phyloP scores from a whole-genome alignment of 352 stramenopile genomes.

The Phytopythium litorale region DNA sequence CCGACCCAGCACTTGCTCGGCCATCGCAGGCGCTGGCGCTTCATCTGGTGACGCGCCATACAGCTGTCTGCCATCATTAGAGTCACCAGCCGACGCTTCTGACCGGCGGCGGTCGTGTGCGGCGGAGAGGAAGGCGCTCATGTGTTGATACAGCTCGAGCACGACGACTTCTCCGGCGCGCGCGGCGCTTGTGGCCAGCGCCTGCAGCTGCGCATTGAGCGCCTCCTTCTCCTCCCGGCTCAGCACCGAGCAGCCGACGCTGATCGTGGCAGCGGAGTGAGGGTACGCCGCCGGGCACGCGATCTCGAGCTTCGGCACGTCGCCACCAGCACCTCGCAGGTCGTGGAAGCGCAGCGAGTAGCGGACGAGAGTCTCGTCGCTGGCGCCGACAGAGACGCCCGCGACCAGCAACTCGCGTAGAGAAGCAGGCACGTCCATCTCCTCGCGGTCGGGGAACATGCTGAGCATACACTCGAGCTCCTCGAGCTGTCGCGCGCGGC shows the following conservation, averaged over 20 bases:
- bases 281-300: slow-evolving; percentile 44
- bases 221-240: slow-evolving; percentile 31
- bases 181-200: slow-evolving; percentile 21
- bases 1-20: slow-evolving; percentile 35
- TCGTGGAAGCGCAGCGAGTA: slow-evolving; percentile 49
- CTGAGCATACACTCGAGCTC: slow-evolving; percentile 76
- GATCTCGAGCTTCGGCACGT: slow-evolving; percentile 45
- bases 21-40: background rate
- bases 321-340: slow-evolving; percentile 8
- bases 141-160: slow-evolving; percentile 63
- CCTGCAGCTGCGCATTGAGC: slow-evolving; percentile 31
- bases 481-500: slow-evolving; percentile 40
- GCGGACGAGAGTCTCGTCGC: slow-evolving; percentile 8
- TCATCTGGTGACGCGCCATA: background rate
- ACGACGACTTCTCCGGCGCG: slow-evolving; percentile 36
- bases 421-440: slow-evolving; percentile 38
- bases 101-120: background rate
- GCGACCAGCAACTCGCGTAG: slow-evolving; percentile 13
- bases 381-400: background rate
- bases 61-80: slow-evolving; percentile 1
- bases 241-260: slow-evolving; percentile 48
- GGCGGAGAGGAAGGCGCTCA: slow-evolving; percentile 46
- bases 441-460: slow-evolving; percentile 53
- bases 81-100: background rate
- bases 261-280: slow-evolving; percentile 21